Evolutionary conservation across 306 rosid species (phyloP).

Genomic region (Cucumis hystrix): DNA sequence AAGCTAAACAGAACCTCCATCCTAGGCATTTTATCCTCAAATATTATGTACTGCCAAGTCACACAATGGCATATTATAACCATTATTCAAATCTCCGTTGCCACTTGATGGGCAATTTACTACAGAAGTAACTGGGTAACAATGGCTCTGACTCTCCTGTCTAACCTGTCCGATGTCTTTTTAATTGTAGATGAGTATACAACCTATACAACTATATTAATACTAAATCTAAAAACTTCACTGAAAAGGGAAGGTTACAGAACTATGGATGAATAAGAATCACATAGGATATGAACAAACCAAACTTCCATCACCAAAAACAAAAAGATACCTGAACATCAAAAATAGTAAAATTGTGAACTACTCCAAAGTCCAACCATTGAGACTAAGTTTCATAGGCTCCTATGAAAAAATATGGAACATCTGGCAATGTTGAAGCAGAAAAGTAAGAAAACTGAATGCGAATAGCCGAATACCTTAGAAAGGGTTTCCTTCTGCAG

Average conservation of each 20-base stretch:
- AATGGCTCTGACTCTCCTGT: neutral
- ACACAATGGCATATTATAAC: neutral
- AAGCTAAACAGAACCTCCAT: neutral
- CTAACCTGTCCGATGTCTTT: neutral
- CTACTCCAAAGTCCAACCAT: neutral
- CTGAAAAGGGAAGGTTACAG: neutral
- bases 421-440: neutral
- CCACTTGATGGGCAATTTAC: neutral
- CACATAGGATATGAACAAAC: neutral
- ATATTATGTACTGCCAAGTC: neutral
- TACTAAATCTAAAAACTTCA: neutral
- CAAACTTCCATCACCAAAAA: neutral
- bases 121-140: neutral
- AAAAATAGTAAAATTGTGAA: neutral
- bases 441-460: neutral
- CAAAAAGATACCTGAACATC: neutral
- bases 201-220: no score
- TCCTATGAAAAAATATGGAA: neutral
- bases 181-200: neutral
- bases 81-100: neutral
- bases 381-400: neutral
- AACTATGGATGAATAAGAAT: neutral
- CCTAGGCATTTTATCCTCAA: neutral
- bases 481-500: conserved; percentile 40
- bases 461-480: conserved; percentile 68